Percentiles rank a stretch among this genome's conserved stretches.
Evolutionary conservation across 768 basidiomycete genomes (phyloP).

Genomic region (Asterophora parasitica): DNA sequence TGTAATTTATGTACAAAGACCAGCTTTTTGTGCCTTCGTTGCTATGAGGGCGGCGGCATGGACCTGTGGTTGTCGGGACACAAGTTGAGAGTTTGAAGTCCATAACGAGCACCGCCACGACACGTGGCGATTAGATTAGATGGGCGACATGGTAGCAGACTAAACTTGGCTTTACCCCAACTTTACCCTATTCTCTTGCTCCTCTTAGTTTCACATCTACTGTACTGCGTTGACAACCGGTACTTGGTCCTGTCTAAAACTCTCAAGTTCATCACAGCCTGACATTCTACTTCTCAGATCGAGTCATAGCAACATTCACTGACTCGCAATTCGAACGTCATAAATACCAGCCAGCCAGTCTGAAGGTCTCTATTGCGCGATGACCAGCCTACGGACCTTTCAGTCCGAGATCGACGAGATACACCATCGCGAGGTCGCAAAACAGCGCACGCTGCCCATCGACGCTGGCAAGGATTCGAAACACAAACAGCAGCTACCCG

Average conservation of each 20-base stretch:
- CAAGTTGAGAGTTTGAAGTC: not conserved
- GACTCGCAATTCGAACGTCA: slow-evolving; percentile 18
- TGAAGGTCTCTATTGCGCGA: slow-evolving; percentile 20
- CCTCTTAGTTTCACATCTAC: too few species aligned
- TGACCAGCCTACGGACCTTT: slow-evolving; percentile 56
- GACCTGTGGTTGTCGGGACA: slow-evolving; percentile 4
- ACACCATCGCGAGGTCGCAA: slow-evolving; percentile 59
- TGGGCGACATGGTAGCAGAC: too few species aligned
- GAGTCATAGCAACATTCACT: slow-evolving; percentile 12
- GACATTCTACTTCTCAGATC: slow-evolving; percentile 8
- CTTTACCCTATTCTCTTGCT: too few species aligned
- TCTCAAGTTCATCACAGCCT: not conserved
- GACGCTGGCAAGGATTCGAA: slow-evolving; percentile 26
- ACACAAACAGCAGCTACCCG: slow-evolving; percentile 20
- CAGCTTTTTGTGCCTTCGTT: slow-evolving; percentile 18
- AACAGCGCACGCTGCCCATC: slow-evolving; percentile 46
- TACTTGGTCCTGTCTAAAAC: too few species aligned
- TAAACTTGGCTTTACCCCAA: too few species aligned
- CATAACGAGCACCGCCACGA: slow-evolving; percentile 5
- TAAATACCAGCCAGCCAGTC: slow-evolving; percentile 6
- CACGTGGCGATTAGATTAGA: slow-evolving; percentile 14
- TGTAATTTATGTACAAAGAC: not conserved
- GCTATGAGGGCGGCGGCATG: slow-evolving; percentile 6
- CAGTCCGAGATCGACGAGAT: slow-evolving; percentile 79
- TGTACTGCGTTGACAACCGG: too few species aligned